Conservation (phyloP, 1,284 basidiomycete genomes). For the Cerioporus squamosus region DNA sequence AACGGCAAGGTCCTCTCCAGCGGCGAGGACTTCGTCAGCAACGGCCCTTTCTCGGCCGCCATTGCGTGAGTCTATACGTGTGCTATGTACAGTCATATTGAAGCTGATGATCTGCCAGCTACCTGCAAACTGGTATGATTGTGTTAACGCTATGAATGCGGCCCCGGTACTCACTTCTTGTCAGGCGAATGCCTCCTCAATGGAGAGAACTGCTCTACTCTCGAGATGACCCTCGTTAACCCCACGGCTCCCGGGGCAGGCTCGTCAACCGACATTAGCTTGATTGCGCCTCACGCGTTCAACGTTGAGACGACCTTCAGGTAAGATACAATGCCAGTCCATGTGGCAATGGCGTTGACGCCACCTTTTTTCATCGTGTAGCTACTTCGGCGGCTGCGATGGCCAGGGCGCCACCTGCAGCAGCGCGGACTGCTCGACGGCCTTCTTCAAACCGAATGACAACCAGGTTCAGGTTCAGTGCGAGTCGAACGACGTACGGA, state of each 20-base stretch:
- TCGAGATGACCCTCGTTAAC: slow-evolving; percentile 50
- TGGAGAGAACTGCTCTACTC: slow-evolving; percentile 45
- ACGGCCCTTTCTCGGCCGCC: slow-evolving; percentile 32
- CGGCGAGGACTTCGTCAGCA: slow-evolving; percentile 36
- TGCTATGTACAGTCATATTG: neutral
- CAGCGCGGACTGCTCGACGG: slow-evolving; percentile 34
- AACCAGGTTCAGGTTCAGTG: slow-evolving; percentile 46
- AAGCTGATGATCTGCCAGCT: slow-evolving; percentile 19
- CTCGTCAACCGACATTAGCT: slow-evolving; percentile 47
- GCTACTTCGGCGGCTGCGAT: slow-evolving; percentile 37
- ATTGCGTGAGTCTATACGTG: slow-evolving; percentile 38
- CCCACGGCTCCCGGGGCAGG: slow-evolving; percentile 43
- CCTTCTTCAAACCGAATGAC: slow-evolving; percentile 46
- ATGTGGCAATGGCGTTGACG: neutral
- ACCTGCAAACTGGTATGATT: slow-evolving; percentile 35
- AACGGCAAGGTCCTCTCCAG: slow-evolving; percentile 37
- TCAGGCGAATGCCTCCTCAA: slow-evolving; percentile 41
- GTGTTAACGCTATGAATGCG: too few species aligned
- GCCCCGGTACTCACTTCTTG: too few species aligned
- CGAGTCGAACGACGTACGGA: slow-evolving; percentile 33
- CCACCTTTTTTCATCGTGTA: neutral
- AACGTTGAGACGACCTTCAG: slow-evolving; percentile 37
- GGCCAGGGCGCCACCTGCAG: slow-evolving; percentile 32
- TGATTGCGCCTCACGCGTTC: slow-evolving; percentile 44
- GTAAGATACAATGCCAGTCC: slow-evolving; percentile 9